phyloP scores from a whole-genome alignment of 768 basidiomycete species.

The Lactarius indigo region DNA sequence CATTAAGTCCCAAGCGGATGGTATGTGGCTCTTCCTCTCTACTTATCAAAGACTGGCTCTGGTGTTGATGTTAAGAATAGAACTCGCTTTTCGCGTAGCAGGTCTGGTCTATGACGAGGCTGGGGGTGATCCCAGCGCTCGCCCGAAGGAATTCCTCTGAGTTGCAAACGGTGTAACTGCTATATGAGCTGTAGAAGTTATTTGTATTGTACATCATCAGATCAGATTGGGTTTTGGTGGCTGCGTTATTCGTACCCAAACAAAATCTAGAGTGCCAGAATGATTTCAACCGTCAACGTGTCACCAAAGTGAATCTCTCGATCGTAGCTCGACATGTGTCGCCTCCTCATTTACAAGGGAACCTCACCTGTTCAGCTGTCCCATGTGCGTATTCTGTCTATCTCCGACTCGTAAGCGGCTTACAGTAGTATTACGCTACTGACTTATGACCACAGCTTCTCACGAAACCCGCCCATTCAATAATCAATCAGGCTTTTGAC shows the following conservation, averaged over 20 bases:
- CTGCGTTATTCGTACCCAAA: neutral
- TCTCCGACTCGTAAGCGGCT: neutral
- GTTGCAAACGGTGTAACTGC: slow-evolving; percentile 7
- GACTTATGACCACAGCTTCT: slow-evolving; percentile 53
- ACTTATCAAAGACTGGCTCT: neutral
- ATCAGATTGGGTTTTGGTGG: neutral
- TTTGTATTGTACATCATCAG: slow-evolving; percentile 10
- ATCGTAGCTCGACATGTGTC: slow-evolving; percentile 50
- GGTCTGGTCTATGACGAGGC: slow-evolving; percentile 81
- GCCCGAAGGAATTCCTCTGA: slow-evolving; percentile 79
- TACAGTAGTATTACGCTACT: neutral
- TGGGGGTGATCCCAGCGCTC: slow-evolving; percentile 69
- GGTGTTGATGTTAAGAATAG: slow-evolving; percentile 37
- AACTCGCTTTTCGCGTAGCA: slow-evolving; percentile 81
- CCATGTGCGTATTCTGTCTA: slow-evolving; percentile 47
- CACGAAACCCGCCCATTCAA: slow-evolving; percentile 90
- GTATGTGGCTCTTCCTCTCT: slow-evolving; percentile 44
- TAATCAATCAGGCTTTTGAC: slow-evolving; percentile 97
- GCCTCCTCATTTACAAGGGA: slow-evolving; percentile 94
- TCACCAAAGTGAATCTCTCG: neutral
- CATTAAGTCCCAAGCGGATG: slow-evolving; percentile 70
- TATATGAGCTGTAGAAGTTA: slow-evolving; percentile 6
- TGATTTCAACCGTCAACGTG: neutral
- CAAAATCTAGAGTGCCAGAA: neutral
- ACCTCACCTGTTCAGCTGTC: slow-evolving; percentile 89